Evolutionary conservation across 345 rosid genomes (phyloP), one percentile per base, ranked within the genome.

Genomic region (Psidium guajava): DNA sequence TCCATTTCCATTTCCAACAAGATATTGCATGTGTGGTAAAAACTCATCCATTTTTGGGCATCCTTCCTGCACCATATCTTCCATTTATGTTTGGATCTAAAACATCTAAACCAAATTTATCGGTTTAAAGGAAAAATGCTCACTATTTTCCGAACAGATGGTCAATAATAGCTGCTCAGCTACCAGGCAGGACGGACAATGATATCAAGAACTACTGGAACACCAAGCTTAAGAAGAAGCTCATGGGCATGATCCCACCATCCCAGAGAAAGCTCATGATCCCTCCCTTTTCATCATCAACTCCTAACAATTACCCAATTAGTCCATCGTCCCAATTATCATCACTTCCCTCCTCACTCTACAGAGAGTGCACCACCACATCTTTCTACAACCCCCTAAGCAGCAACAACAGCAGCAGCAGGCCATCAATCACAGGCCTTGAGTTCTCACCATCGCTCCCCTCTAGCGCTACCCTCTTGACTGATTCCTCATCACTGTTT

Each of bases 191-290:
- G 81, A 86, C 87, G 13, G 87, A 86, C 61, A 86, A 86, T 54
- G 87, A 86, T 27, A 86, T 86, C 84, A 86, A 86, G 87, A 86
- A 86, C 73, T 86, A 86, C 85, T 86, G 87, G 87, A 86, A 86
- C 82, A 86, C 87, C 27, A 86, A 82, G 85, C 87, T 86, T 64
- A 86, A 86, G 85, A 86, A 86, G 87, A 86, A 86, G 82, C 82
- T 86, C 42, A 86, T 86, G 87, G 81, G 82, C 36, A 82, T 82
- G 84, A 50, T 86, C 40, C 83, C 83, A 24, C 82, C 40, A 64
- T 82, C 84, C 87, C 84, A 85, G 49, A 81, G 84, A 54, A 27
- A 82, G 84, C 61, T 52, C 42, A 54, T 56, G 42, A 36, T 28
- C 59, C 84, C 84, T 51, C 84, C 59, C 12, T 56, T 56, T 18